Base-by-base conservation (phyloP, 768 basidiomycete genomes). In the Tricholoma sp. region DNA sequence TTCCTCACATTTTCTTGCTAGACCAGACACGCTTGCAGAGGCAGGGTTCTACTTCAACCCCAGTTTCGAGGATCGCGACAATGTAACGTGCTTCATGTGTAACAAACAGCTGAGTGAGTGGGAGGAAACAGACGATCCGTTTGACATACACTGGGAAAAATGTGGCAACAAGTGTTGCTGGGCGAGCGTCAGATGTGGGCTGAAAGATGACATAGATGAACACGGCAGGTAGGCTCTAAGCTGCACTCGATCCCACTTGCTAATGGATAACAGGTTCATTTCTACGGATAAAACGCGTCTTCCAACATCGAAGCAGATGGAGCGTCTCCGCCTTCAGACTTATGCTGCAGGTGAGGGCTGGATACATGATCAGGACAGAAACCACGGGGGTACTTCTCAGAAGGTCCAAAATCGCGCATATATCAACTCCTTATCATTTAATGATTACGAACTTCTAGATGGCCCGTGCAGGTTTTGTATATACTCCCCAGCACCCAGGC, bases 31-130 rank as follows among this genome's bases (percentile, higher is more conserved):
- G 3, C 82, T 98, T 13, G 88, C 95, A 1, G 84, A 88, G 61
- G 95, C 95, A 2, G 95, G 95, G 8, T 98, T 96, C 74, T 95
- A 83, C 76, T 94, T 80, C 71, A 77, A 77, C 59, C 91, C 91
- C 0, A 82, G 80, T 60, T 73, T 75, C 57, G 81, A 84, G 20
- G 84, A 87, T 57, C 75, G 74, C 13, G 91, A 94, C 70, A 86
- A 82, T 62, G 93, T 89, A 18, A 77, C 80, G 4, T 98, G 95
- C 69, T 97, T 87, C 68, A 73, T 88, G 60, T 98, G 95, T 73
- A 79, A 77, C 45, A 91, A 94, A 63, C 78, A 87, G 58, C 77
- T 98, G 8, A 82, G 84, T 53, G 90, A 88, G 17, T 98, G 95
- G 95, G 89, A 89, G 48, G 77, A 76, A 45, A 74, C 82, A 0